phyloP scores from a whole-genome alignment of 768 basidiomycete species.

The Rhodotorula graminis region DNA sequence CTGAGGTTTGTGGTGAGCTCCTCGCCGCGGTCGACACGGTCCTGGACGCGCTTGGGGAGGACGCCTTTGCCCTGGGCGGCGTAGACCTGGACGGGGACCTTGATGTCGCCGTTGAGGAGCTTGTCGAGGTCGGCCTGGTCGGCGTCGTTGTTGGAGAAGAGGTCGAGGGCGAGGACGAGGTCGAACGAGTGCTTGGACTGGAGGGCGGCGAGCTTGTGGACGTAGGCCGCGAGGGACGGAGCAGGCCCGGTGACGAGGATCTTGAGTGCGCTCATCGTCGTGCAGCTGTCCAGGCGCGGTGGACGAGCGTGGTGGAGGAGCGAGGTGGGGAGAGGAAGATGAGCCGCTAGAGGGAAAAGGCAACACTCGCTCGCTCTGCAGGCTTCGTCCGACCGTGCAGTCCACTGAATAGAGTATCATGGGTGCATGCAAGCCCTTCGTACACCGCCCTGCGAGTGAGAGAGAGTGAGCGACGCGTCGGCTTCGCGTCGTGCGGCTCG shows the following conservation, averaged over 20 bases:
- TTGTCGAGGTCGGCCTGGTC: slow-evolving; percentile 60
- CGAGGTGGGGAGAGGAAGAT: too few relatives aligned
- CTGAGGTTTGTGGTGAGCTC: slow-evolving; percentile 78
- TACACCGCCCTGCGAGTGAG: too few relatives aligned
- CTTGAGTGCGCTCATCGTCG: slow-evolving; percentile 4
- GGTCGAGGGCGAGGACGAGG: slow-evolving; percentile 71
- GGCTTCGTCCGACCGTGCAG: too few relatives aligned
- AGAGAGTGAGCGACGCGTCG: background rate
- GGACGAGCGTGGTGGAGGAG: too few relatives aligned
- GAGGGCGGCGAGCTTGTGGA: slow-evolving; percentile 73
- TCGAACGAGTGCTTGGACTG: slow-evolving; percentile 91
- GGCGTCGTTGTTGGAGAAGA: slow-evolving; percentile 61
- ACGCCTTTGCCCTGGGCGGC: slow-evolving; percentile 81
- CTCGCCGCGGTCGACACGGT: slow-evolving; percentile 68
- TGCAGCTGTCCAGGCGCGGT: background rate
- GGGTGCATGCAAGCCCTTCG: too few relatives aligned
- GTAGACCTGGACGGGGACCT: slow-evolving; percentile 83
- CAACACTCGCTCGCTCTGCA: too few relatives aligned
- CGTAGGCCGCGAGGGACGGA: slow-evolving; percentile 61
- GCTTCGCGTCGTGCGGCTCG: background rate
- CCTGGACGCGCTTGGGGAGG: slow-evolving; percentile 66
- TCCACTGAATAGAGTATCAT: too few relatives aligned
- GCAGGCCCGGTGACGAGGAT: slow-evolving; percentile 28
- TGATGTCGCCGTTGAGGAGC: slow-evolving; percentile 63
- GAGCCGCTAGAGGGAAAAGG: too few relatives aligned